phyloP scores from a whole-genome alignment of 2,329 filamentous ascomycete species.

The Aphanocladium album region DNA sequence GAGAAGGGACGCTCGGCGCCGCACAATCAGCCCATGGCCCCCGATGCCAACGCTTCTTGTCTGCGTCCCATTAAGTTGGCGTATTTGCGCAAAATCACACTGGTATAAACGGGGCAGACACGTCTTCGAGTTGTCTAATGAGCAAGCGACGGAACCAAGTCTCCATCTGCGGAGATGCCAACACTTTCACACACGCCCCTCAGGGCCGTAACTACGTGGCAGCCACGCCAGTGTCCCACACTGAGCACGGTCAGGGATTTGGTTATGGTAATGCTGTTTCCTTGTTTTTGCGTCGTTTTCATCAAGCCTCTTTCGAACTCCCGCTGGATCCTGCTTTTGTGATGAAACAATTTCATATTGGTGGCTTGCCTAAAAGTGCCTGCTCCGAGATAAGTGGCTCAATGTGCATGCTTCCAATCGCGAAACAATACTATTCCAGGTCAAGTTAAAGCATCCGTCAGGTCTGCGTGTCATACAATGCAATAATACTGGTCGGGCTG shows the following conservation, averaged over 20 bases:
- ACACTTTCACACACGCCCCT: not conserved
- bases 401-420: not conserved
- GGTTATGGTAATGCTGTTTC: not conserved
- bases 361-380: not conserved
- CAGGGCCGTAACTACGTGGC: not conserved
- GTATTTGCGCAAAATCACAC: not conserved
- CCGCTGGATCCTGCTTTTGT: not conserved
- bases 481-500: slow-evolving; percentile 11
- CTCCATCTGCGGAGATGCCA: not conserved
- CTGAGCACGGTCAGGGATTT: slow-evolving; percentile 11
- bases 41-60: not conserved
- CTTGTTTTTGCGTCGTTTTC: slow-evolving; percentile 3
- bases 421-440: slow-evolving; percentile 7
- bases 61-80: not conserved
- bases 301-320: not conserved
- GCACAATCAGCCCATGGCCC: slow-evolving; percentile 7
- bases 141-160: not conserved
- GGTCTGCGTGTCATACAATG: not conserved
- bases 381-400: not conserved
- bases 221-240: slow-evolving; percentile 10
- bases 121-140: not conserved
- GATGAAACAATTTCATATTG: not conserved
- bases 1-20: not conserved
- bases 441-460: not conserved
- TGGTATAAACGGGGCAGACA: not conserved